Evolutionary conservation across 2,329 filamentous ascomycete species (phyloP).

Genomic region (Fusarium illudens): DNA sequence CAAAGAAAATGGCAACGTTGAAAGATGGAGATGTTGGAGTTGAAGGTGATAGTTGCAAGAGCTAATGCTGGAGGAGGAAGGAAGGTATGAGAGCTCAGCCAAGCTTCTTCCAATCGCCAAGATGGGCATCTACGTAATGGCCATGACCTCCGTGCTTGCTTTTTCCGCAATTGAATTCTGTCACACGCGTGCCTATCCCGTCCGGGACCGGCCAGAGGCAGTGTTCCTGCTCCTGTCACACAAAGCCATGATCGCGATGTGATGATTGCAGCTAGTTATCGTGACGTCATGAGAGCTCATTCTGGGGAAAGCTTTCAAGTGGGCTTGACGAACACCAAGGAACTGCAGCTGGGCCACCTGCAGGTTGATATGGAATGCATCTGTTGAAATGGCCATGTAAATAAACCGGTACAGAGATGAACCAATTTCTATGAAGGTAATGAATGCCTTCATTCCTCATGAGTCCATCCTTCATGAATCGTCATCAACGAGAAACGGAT

Average conservation of each 20-base stretch:
- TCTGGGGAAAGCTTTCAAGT: not conserved
- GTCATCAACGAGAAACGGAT: conserved; percentile 1
- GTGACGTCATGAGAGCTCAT: conserved; percentile 40
- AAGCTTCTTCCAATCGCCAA: conserved; percentile 18
- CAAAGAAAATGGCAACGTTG: not conserved
- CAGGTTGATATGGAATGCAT: not conserved
- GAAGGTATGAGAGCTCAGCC: conserved; percentile 19
- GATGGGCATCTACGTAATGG: conserved; percentile 30
- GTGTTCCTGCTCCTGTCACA: conserved; percentile 26
- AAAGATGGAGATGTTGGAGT: not conserved
- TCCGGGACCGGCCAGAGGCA: conserved; percentile 6
- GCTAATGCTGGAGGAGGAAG: conserved; percentile 13
- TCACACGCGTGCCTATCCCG: conserved; percentile 4
- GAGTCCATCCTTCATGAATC: not conserved
- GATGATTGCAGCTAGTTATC: conserved; percentile 18
- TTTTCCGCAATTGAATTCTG: conserved; percentile 19
- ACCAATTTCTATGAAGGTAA: not conserved
- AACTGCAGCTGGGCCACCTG: not conserved
- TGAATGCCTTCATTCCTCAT: not conserved
- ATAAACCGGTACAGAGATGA: not conserved
- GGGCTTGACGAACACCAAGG: not conserved
- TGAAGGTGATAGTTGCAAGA: not conserved
- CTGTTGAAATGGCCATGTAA: not conserved
- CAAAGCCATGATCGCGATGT: conserved; percentile 37
- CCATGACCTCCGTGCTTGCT: conserved; percentile 5